Percentiles rank a stretch among this genome's conserved stretches.
Evolutionary conservation across 495 filamentous ascomycete species (phyloP).

Genomic region (Penicillium longicatenatum): DNA sequence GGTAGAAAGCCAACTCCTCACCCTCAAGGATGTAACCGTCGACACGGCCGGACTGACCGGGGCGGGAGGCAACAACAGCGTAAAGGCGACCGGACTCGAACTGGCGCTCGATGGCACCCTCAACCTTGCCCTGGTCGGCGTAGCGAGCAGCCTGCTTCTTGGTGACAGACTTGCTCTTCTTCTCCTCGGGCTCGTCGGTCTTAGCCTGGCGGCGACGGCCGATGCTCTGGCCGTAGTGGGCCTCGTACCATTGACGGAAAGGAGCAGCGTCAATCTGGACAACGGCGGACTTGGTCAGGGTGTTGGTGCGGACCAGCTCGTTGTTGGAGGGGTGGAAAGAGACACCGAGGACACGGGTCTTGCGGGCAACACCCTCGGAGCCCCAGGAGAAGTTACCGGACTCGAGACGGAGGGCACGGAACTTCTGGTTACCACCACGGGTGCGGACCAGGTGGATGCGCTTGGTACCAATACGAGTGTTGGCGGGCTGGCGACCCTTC

Average conservation of each 20-base stretch:
- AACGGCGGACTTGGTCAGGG: constrained; percentile 96
- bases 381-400: constrained; percentile 99
- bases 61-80: constrained; percentile 87
- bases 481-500: constrained; percentile 97
- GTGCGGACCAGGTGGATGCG: constrained; percentile 98
- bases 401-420: constrained; percentile 98
- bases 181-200: constrained; percentile 67
- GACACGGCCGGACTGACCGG: constrained; percentile 92
- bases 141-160: constrained; percentile 92
- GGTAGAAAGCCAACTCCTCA: constrained; percentile 99
- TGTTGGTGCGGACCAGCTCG: constrained; percentile 99
- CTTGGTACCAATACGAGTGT: constrained; percentile 98
- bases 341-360: constrained; percentile 97
- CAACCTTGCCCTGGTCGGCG: constrained; percentile 84
- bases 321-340: constrained; percentile 99
- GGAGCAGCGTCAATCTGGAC: constrained; percentile 98
- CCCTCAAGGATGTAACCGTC: constrained; percentile 99
- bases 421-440: constrained; percentile 98
- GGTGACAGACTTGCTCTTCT: constrained; percentile 91
- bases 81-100: constrained; percentile 98
- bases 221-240: constrained; percentile 90
- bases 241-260: constrained; percentile 99
- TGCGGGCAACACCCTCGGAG: constrained; percentile 94
- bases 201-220: constrained; percentile 90
- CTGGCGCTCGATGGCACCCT: constrained; percentile 88